Base-by-base conservation (phyloP, 2,329 filamentous ascomycete species). In the Neonectria neomacrospora region DNA sequence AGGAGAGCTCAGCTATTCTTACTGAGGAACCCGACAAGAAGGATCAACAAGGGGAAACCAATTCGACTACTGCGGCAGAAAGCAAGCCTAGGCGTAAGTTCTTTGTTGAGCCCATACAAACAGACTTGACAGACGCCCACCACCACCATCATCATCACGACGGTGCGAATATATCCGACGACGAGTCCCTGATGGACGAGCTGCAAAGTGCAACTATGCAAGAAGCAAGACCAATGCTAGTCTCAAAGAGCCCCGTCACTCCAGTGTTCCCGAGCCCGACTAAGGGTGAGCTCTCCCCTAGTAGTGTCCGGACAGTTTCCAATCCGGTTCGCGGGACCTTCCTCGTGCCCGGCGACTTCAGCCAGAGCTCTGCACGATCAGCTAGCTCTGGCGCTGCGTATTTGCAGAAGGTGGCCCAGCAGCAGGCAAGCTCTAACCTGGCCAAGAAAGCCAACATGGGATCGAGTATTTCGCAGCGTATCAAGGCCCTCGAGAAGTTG, bases 381-480 rank as follows among this genome's bases (percentile, higher is more conserved):
- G 80, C 85, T 44, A 89, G 87, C 34, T 83, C 85, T 3, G 85
- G 88, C 22, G 82, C 86, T 8, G 83, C 85, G 12, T 88, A 83
- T 68, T 71, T 87, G 59, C 85, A 86, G 69, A 86, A 81, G 63
- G 80, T 86, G 51, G 81, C 80, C 8, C 86, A 85, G 66, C 86
- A 87, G 69, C 78, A 82, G 30, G 77, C 75, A 47, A 78, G 78
- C 14, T 75, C 85, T 14, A 84, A 85, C 54, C 74, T 90, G 53
- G 81, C 85, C 50, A 77, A 75, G 59, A 96, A 94, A 76, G 85
- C 90, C 68, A 96, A 92, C 72, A 87, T 98, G 23, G 94, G 93
- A 8, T 94, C 92, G 9, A 94, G 93, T 70, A 97, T 99, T 64
- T 96, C 95, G 3, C 93, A 95, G 76, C 90, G 96, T 44, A 98